phyloP scores from a whole-genome alignment of 1,284 basidiomycete genomes.

The Takashimella koratensis region DNA sequence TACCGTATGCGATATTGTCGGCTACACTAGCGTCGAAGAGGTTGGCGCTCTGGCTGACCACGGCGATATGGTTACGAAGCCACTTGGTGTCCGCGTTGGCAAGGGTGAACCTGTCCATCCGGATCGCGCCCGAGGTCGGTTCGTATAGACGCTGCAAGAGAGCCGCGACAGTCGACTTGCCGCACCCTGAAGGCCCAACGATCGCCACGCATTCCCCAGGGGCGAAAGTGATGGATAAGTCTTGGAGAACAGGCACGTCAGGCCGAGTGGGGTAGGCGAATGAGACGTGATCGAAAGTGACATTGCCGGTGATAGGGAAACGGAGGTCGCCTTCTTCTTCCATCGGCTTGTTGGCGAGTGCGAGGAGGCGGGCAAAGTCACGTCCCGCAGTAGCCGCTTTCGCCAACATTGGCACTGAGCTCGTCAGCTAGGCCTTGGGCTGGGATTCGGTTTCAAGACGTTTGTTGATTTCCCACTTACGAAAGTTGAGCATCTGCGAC shows the following conservation, averaged over 20 bases:
- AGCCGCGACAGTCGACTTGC: slow-evolving; percentile 80
- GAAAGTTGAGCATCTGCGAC: slow-evolving; percentile 80
- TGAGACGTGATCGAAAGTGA: slow-evolving; percentile 66
- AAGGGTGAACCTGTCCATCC: slow-evolving; percentile 53
- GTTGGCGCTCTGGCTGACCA: slow-evolving; percentile 80
- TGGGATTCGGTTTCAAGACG: not conserved
- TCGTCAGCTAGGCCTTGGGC: slow-evolving; percentile 7
- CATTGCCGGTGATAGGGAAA: slow-evolving; percentile 62
- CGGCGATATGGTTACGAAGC: slow-evolving; percentile 74
- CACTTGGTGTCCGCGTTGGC: slow-evolving; percentile 61
- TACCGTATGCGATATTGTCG: slow-evolving; percentile 83
- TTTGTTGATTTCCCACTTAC: slow-evolving; percentile 57
- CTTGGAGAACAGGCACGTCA: slow-evolving; percentile 64
- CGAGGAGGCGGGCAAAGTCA: slow-evolving; percentile 68
- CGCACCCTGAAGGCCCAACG: slow-evolving; percentile 81
- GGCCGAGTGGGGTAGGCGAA: slow-evolving; percentile 83
- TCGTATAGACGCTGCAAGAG: slow-evolving; percentile 84
- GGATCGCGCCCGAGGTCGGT: slow-evolving; percentile 62
- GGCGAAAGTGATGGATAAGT: slow-evolving; percentile 61
- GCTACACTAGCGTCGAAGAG: slow-evolving; percentile 79
- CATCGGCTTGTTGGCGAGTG: slow-evolving; percentile 57
- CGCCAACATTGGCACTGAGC: slow-evolving; percentile 68
- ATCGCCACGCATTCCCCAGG: slow-evolving; percentile 80
- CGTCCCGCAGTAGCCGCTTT: slow-evolving; percentile 74
- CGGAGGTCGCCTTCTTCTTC: slow-evolving; percentile 65